These are phyloP conservation scores for Lupinus albus DNA, from an alignment of 306 rosid genomes.

Conservation along the genomic window DNA sequence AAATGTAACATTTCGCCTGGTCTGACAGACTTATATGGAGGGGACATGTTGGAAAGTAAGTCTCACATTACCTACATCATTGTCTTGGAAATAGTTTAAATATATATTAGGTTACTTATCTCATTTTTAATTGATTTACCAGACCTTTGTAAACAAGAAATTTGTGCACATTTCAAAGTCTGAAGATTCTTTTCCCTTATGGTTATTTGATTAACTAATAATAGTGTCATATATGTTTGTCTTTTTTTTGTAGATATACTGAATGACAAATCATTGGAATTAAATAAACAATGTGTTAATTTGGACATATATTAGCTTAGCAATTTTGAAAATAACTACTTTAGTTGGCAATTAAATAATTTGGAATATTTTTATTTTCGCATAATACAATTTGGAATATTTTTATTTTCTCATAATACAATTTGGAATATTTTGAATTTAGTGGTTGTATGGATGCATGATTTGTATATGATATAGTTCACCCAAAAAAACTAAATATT, in stretches of 20 bases:
- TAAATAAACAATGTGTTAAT: background rate
- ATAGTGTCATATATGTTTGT: background rate
- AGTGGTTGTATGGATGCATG: background rate
- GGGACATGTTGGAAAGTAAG: too few relatives aligned
- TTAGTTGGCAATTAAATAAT: too few relatives aligned
- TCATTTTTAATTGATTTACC: too few relatives aligned
- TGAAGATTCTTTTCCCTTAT: constrained; percentile 42
- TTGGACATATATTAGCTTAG: background rate
- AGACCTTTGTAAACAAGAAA: constrained; percentile 3
- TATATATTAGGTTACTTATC: too few relatives aligned
- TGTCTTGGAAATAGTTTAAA: too few relatives aligned
- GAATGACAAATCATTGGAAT: background rate
- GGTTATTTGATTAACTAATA: constrained; percentile 30
- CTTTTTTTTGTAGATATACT: constrained; percentile 1
- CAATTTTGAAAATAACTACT: background rate
- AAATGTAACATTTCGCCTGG: too few relatives aligned
- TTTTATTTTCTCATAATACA: too few relatives aligned
- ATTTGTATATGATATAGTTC: background rate
- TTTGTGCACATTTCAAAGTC: constrained; percentile 31
- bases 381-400: too few relatives aligned
- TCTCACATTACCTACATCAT: too few relatives aligned
- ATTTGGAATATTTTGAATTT: too few relatives aligned
- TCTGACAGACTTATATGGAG: too few relatives aligned
- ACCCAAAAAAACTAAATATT: background rate
- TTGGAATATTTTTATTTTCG: too few relatives aligned